These are phyloP conservation scores for Phytophthora pini DNA, from an alignment of 352 stramenopile species.

Conservation along the genomic window DNA sequence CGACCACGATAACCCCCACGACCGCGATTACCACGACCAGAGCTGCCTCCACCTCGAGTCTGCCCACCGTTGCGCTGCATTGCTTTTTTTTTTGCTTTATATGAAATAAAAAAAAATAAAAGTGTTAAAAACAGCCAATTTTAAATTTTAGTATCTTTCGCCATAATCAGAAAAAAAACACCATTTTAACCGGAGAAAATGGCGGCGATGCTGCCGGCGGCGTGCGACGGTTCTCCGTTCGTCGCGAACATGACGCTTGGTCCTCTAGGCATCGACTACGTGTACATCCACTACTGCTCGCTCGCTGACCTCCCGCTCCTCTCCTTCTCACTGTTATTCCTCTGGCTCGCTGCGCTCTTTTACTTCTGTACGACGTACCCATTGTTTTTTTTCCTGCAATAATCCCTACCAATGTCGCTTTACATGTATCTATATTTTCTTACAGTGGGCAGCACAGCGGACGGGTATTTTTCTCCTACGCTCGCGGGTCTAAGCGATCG, in stretches of 20 bases:
- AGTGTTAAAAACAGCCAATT: neutral
- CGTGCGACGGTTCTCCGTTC: slow-evolving; percentile 42
- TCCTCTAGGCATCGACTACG: slow-evolving; percentile 80
- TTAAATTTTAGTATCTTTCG: neutral
- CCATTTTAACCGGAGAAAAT: neutral
- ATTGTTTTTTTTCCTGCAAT: neutral
- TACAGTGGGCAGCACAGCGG: slow-evolving; percentile 95
- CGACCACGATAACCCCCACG: slow-evolving; percentile 17
- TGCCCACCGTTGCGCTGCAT: slow-evolving; percentile 22
- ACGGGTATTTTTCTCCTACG: slow-evolving; percentile 97
- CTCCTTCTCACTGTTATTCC: slow-evolving; percentile 57
- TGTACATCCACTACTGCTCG: slow-evolving; percentile 80
- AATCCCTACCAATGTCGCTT: too few relatives aligned
- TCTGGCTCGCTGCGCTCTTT: slow-evolving; percentile 82
- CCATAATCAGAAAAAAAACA: too few relatives aligned
- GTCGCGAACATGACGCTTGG: slow-evolving; percentile 72
- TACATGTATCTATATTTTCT: neutral
- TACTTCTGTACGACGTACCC: slow-evolving; percentile 66
- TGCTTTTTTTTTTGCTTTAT: neutral
- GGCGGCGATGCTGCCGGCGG: slow-evolving; percentile 10
- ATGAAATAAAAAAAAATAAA: too few relatives aligned
- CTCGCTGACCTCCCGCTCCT: slow-evolving; percentile 54
- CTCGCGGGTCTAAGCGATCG: slow-evolving; percentile 95
- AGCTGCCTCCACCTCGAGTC: slow-evolving; percentile 3
- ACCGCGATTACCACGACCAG: slow-evolving; percentile 6